These are phyloP conservation scores for Chlamydomonas reinhardtii DNA, from an alignment of 163 green algal genomes.

Conservation along the genomic window DNA sequence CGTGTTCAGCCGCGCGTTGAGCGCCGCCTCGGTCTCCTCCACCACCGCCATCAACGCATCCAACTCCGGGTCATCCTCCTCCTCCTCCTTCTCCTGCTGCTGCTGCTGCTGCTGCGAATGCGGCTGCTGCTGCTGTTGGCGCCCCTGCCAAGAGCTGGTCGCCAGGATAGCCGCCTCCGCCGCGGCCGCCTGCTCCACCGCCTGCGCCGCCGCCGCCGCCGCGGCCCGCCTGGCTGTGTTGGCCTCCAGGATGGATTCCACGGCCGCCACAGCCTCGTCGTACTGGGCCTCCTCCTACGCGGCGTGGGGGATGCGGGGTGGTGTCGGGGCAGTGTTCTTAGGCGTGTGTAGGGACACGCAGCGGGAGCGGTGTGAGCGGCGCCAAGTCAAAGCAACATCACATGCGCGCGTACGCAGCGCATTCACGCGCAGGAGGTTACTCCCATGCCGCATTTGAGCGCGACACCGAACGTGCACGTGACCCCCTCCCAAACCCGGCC, in stretches of 20 bases:
- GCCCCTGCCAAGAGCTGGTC: background rate
- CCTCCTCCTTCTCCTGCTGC: background rate
- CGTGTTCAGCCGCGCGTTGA: conserved; percentile 9
- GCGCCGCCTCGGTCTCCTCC: conserved; percentile 20
- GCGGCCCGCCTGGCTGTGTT: no score
- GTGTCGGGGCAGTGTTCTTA: background rate
- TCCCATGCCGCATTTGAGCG: no score
- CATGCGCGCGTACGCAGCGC: no score
- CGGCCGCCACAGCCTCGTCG: background rate
- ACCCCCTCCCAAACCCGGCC: no score
- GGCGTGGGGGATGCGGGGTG: background rate
- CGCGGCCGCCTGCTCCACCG: background rate
- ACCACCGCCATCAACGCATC: conserved; percentile 20
- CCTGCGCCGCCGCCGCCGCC: background rate
- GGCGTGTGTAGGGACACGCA: no score
- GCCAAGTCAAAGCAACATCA: no score
- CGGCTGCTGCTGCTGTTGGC: background rate
- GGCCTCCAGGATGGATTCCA: conserved; percentile 19
- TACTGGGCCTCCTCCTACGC: conserved; percentile 34
- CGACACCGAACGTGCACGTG: no score
- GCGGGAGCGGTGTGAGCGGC: no score
- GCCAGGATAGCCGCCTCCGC: background rate
- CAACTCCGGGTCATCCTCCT: conserved; percentile 11
- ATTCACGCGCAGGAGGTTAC: no score
- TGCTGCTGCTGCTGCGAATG: background rate